phyloP scores from a whole-genome alignment of 228 moss, liverwort and hornwort species.

The Sphagnum fallax region DNA sequence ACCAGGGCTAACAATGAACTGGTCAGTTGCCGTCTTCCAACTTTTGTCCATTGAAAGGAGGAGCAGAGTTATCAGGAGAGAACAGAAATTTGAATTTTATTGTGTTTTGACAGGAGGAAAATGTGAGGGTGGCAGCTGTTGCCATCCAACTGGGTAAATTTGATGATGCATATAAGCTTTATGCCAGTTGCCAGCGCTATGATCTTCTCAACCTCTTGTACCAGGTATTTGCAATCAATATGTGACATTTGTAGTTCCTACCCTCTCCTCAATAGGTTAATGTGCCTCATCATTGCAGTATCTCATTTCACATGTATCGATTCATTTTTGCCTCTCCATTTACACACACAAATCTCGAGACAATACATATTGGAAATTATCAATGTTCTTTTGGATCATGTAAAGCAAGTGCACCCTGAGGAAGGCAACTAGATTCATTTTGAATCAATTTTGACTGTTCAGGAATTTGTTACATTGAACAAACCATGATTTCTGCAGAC shows the following conservation, averaged over 20 bases:
- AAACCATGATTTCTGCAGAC: conserved; percentile 27
- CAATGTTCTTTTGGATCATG: no score
- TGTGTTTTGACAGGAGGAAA: conserved; percentile 59
- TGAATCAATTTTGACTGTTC: no score
- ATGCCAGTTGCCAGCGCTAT: conserved; percentile 71
- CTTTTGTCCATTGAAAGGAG: background rate
- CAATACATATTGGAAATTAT: no score
- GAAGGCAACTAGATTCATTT: no score
- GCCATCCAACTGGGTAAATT: conserved; percentile 76
- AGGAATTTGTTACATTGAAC: no score
- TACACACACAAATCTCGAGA: no score
- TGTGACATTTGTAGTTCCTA: background rate
- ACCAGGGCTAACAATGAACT: conserved; percentile 58
- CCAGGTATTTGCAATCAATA: conserved; percentile 35
- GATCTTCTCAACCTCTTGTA: conserved; percentile 81
- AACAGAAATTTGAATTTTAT: background rate
- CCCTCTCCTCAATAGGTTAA: background rate
- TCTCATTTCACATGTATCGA: background rate
- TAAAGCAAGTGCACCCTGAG: no score
- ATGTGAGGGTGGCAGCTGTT: conserved; percentile 81
- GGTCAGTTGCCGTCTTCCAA: conserved; percentile 14
- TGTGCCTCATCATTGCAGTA: background rate
- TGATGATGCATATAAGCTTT: conserved; percentile 65
- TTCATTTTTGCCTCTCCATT: no score
- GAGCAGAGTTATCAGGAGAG: background rate